Percentiles rank a stretch among this genome's conserved stretches.
Evolutionary conservation across 495 filamentous ascomycete species (phyloP).

Genomic region (Umbilicaria muhlenbergii): DNA sequence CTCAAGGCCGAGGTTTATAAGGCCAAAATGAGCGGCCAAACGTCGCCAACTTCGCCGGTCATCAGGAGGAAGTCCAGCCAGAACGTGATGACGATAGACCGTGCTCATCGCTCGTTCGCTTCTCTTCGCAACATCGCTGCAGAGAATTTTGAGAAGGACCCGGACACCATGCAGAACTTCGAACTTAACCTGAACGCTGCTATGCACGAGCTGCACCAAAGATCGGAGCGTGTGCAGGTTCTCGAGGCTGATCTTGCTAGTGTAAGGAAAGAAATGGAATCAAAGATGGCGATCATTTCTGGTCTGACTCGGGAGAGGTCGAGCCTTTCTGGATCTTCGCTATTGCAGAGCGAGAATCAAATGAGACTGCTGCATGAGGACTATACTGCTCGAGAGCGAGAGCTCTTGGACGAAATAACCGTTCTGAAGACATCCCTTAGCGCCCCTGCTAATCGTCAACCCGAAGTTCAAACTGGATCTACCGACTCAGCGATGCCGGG

Average conservation of each 20-base stretch:
- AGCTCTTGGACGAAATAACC: constrained; percentile 53
- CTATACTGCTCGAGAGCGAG: constrained; percentile 55
- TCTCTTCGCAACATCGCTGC: constrained; percentile 73
- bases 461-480: constrained; percentile 12
- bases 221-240: constrained; percentile 77
- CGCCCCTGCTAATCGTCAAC: constrained; percentile 15
- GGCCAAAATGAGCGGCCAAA: constrained; percentile 44
- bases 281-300: constrained; percentile 84
- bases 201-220: constrained; percentile 78
- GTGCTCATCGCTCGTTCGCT: constrained; percentile 82
- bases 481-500: constrained; percentile 22
- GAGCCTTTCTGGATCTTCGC: constrained; percentile 62
- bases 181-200: constrained; percentile 81
- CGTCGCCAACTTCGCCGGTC: constrained; percentile 55
- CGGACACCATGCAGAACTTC: constrained; percentile 80
- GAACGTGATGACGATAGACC: constrained; percentile 76
- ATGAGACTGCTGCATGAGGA: constrained; percentile 58
- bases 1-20: constrained; percentile 75
- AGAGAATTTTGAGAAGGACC: constrained; percentile 68
- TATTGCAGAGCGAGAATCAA: constrained; percentile 70
- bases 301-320: constrained; percentile 85
- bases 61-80: constrained; percentile 92
- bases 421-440: constrained; percentile 43
- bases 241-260: constrained; percentile 72
- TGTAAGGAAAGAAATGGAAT: constrained; percentile 90